Evolutionary conservation across 306 rosid genomes (phyloP).

Genomic region (Carpinus fangiana): DNA sequence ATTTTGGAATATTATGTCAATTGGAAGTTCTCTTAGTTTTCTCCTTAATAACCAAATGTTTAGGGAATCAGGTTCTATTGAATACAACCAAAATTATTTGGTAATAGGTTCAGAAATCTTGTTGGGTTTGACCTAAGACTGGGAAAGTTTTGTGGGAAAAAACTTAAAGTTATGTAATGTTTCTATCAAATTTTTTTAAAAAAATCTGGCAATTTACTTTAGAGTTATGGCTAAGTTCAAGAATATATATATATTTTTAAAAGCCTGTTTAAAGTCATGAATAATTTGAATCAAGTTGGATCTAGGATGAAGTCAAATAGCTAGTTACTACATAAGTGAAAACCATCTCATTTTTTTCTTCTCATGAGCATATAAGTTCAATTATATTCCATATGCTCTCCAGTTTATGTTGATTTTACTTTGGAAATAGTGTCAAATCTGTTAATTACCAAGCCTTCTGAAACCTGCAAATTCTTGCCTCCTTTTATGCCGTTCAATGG

Average conservation of each 20-base stretch:
- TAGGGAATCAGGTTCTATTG: not conserved
- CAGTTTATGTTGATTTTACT: not conserved
- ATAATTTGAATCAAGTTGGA: not conserved
- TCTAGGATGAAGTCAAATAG: not conserved
- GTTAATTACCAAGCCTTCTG: not conserved
- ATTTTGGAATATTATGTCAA: not conserved
- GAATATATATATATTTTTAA: not conserved
- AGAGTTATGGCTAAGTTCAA: not conserved
- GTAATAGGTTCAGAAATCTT: not conserved
- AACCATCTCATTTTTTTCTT: not conserved
- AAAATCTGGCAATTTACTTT: not conserved
- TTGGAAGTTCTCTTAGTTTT: not conserved
- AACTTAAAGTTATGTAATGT: not conserved
- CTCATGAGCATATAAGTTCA: not conserved
- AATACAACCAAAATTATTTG: not conserved
- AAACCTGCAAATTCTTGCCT: constrained; percentile 5
- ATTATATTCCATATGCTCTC: not conserved
- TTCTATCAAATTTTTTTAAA: constrained; percentile 1
- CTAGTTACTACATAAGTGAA: not conserved
- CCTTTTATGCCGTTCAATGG: not conserved
- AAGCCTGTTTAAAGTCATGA: not conserved
- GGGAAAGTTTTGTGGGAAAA: not conserved
- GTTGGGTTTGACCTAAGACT: not conserved
- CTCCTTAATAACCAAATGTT: not conserved
- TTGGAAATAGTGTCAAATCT: not conserved